Conservation (phyloP, 2,329 filamentous ascomycete genomes). For the Trichophyton benhamiae region DNA sequence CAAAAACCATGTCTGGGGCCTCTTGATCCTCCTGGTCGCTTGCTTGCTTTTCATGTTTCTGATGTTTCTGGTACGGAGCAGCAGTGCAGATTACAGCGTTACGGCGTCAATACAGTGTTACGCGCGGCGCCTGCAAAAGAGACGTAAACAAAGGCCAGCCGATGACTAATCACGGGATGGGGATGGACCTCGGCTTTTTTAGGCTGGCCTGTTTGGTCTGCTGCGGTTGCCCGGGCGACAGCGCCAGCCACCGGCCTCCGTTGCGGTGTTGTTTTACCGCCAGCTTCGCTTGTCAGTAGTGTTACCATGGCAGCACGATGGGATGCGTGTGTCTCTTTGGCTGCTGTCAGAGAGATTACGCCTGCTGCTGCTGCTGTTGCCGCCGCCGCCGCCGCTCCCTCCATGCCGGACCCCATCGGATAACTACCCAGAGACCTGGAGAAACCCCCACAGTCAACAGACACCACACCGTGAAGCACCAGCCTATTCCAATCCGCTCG, state of each 20-base stretch:
- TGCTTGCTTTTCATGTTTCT: not conserved
- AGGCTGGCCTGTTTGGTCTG: too few relatives aligned
- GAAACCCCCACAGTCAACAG: constrained; percentile 17
- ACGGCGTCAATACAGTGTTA: not conserved
- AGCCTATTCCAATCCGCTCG: constrained; percentile 28
- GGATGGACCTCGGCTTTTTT: too few relatives aligned
- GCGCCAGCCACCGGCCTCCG: too few relatives aligned
- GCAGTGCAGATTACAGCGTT: too few relatives aligned
- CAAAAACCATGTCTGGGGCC: not conserved
- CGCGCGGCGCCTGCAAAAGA: too few relatives aligned
- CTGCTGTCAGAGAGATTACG: too few relatives aligned
- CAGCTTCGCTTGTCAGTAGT: too few relatives aligned
- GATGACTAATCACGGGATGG: too few relatives aligned
- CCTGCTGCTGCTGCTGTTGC: not conserved
- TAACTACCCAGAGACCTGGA: not conserved
- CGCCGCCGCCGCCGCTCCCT: not conserved
- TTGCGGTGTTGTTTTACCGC: too few relatives aligned
- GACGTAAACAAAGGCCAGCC: too few relatives aligned
- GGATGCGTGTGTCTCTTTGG: not conserved
- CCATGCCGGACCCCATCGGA: not conserved
- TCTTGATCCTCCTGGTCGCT: not conserved
- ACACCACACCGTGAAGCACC: constrained; percentile 26
- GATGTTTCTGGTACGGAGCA: not conserved
- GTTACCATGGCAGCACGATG: not conserved
- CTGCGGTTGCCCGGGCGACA: too few relatives aligned